A percentile compares a stretch with the other conserved stretches of the same genome.
These are phyloP conservation scores for Mortierella claussenii DNA, from an alignment of 192 early-diverging fungal genomes.

Conservation along the genomic window DNA sequence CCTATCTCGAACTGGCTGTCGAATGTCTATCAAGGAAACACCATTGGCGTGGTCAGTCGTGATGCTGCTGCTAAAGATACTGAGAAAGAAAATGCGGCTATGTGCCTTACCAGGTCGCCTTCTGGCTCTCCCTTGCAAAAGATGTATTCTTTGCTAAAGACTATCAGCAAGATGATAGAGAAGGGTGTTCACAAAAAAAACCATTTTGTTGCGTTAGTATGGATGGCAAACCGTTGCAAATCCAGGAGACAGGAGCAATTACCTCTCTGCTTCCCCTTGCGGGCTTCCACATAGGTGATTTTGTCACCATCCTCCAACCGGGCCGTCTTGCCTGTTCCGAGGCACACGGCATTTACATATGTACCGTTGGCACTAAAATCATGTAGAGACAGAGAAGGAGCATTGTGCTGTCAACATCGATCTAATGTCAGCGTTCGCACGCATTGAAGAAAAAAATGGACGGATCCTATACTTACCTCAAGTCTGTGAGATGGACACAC, in stretches of 20 bases:
- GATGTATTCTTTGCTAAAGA: background rate
- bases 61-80: too few species aligned
- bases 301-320: slow-evolving; percentile 69
- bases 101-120: background rate
- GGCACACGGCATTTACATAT: slow-evolving; percentile 64
- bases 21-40: too few species aligned
- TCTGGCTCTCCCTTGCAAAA: slow-evolving; percentile 1
- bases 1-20: slow-evolving; percentile 44
- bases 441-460: too few species aligned
- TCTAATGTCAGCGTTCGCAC: too few species aligned
- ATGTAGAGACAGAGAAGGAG: background rate
- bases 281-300: slow-evolving; percentile 63
- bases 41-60: too few species aligned
- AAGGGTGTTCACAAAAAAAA: too few species aligned
- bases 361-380: slow-evolving; percentile 72
- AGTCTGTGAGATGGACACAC: slow-evolving; percentile 31
- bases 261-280: background rate
- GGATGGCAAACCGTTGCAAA: too few species aligned
- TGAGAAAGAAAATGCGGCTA: background rate
- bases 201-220: too few species aligned
- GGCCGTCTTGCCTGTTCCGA: slow-evolving; percentile 56
- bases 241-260: too few species aligned
- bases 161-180: background rate
- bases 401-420: too few species aligned
- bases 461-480: too few species aligned